Conservation (phyloP, 2,329 filamentous ascomycete species). For the Fusarium staphyleae region DNA sequence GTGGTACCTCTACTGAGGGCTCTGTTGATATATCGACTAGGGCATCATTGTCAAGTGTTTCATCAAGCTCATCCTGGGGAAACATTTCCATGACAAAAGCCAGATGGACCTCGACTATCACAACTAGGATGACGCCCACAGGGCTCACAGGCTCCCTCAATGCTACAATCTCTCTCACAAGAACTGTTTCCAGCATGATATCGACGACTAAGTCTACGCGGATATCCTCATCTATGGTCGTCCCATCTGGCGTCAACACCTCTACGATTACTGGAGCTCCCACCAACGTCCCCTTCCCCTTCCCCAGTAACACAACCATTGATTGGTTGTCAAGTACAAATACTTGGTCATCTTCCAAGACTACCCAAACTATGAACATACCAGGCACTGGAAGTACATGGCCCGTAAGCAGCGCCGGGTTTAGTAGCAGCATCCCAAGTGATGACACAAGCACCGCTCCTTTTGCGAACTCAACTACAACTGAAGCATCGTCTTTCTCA, state of each 20-base stretch:
- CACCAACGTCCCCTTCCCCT: slow-evolving; percentile 18
- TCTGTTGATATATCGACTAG: background rate
- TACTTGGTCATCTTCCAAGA: background rate
- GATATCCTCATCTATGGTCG: background rate
- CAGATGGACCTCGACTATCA: slow-evolving; percentile 26
- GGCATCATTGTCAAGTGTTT: background rate
- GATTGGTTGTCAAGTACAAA: slow-evolving; percentile 13
- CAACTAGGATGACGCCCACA: slow-evolving; percentile 14
- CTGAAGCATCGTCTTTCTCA: slow-evolving; percentile 1
- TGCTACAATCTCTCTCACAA: slow-evolving; percentile 15
- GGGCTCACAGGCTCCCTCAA: slow-evolving; percentile 6
- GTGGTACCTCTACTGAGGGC: slow-evolving; percentile 1
- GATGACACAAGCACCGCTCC: slow-evolving; percentile 16
- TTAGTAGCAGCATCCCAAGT: slow-evolving; percentile 10
- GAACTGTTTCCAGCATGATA: slow-evolving; percentile 23
- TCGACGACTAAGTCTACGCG: slow-evolving; percentile 1
- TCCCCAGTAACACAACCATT: slow-evolving; percentile 24
- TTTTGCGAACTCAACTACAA: slow-evolving; percentile 27
- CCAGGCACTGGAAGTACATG: background rate
- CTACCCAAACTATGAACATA: background rate
- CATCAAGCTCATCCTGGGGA: background rate
- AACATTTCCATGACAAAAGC: slow-evolving; percentile 12
- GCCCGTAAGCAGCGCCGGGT: slow-evolving; percentile 7
- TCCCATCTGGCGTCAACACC: slow-evolving; percentile 15
- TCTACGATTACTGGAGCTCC: slow-evolving; percentile 15